These are phyloP conservation scores for Alternaria alternata DNA, from an alignment of 2,329 filamentous ascomycete genomes.

Conservation along the genomic window DNA sequence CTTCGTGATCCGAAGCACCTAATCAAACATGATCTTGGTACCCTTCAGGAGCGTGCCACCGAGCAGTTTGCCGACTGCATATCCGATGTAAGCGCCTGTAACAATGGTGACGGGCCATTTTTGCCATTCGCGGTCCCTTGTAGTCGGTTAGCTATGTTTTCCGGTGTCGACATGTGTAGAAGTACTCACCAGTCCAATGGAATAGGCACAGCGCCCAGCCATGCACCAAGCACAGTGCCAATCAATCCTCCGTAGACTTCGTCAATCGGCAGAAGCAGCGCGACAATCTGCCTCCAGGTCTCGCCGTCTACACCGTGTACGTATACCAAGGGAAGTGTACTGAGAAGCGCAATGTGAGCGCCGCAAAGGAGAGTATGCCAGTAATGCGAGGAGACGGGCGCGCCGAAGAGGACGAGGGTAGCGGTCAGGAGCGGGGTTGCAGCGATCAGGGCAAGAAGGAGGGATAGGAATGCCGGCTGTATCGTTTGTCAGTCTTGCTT, in stretches of 20 bases:
- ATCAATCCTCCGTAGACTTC: slow-evolving; percentile 82
- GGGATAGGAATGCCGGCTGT: slow-evolving; percentile 75
- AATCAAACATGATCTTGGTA: slow-evolving; percentile 55
- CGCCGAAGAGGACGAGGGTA: slow-evolving; percentile 85
- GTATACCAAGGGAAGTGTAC: slow-evolving; percentile 82
- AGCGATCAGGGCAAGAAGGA: slow-evolving; percentile 65
- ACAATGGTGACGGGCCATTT: slow-evolving; percentile 95
- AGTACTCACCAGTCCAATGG: slow-evolving; percentile 81
- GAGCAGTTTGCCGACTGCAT: slow-evolving; percentile 71
- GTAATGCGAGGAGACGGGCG: slow-evolving; percentile 83
- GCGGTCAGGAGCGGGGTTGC: slow-evolving; percentile 66
- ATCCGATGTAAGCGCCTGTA: slow-evolving; percentile 81
- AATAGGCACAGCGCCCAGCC: slow-evolving; percentile 94
- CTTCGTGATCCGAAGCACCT: slow-evolving; percentile 1
- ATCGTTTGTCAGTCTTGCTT: background rate
- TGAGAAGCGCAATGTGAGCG: slow-evolving; percentile 81
- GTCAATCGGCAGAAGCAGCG: slow-evolving; percentile 77
- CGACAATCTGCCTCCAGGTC: slow-evolving; percentile 75
- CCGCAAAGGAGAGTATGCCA: slow-evolving; percentile 81
- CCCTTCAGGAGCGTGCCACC: slow-evolving; percentile 61
- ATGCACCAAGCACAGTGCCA: slow-evolving; percentile 82
- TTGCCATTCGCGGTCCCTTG: slow-evolving; percentile 95
- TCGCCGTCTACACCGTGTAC: slow-evolving; percentile 77
- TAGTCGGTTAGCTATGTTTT: background rate
- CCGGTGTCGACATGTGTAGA: no score